Conservation (phyloP, 148 eudicot species). For the Amaranthus cruentus region DNA sequence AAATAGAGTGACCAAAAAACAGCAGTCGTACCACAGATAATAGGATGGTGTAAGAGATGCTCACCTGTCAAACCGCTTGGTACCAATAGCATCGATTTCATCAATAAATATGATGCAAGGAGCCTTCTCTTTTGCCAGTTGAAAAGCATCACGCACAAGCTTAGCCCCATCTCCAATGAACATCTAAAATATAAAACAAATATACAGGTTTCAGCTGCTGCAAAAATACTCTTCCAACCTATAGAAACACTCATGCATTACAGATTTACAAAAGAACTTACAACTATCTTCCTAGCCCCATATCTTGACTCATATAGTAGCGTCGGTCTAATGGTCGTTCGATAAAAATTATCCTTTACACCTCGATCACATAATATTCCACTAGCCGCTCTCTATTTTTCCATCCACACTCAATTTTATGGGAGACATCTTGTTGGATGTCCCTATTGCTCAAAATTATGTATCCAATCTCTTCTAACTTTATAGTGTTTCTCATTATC, state of each 20-base stretch:
- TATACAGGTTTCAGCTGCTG: neutral
- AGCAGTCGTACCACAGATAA: neutral
- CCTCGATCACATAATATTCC: no score
- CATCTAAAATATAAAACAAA: conserved; percentile 45
- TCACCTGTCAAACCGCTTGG: conserved; percentile 94
- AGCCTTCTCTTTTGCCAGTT: conserved; percentile 92
- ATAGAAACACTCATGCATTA: neutral
- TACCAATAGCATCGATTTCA: conserved; percentile 99
- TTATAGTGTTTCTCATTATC: no score
- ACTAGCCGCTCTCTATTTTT: no score
- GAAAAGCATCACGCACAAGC: conserved; percentile 97
- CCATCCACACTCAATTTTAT: no score
- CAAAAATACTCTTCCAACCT: neutral
- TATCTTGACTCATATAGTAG: no score
- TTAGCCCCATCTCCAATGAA: conserved; percentile 98
- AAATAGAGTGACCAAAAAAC: neutral
- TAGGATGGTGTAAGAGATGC: neutral
- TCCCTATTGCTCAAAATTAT: no score
- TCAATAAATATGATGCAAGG: conserved; percentile 97
- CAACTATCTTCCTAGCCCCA: neutral
- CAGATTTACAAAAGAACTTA: neutral
- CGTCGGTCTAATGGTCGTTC: no score
- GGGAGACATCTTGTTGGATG: no score
- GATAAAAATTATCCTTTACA: no score
- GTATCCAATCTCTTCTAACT: no score